Base-by-base conservation (phyloP, 768 basidiomycete genomes). In the Tephrocybe sp. region DNA sequence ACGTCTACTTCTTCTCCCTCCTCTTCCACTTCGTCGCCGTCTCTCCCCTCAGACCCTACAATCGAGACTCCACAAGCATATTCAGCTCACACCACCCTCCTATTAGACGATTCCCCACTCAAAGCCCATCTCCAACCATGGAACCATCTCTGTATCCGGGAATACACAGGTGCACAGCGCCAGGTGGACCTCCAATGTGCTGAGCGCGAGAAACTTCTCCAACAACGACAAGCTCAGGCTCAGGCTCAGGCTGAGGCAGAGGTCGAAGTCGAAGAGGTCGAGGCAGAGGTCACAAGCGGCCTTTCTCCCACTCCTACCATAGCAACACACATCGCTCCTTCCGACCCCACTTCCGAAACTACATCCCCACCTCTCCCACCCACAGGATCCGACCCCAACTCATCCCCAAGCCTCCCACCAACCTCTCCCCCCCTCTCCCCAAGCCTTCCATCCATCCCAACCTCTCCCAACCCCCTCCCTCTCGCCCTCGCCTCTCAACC, bases 141-240 rank as follows among this genome's bases (percentile, higher is more conserved):
- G 70, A 93, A 89, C 62, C 91, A 93, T 61, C 68, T 92, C 17
- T 89, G 85, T 60, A 77, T 92, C 56, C 74, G 69, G 9, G 89
- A 91, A 61, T 92, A 91, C 62, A 70, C 74, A 12, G 69, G 43
- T 10, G 33, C 45, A 0, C 32, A 56, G 32, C 51, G 62, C 2
- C 52, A 51, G 8, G n/a, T 34, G 1, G 62, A 63, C 20, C 30
- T 63, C 6, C 33, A 38, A 30, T 38, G 40, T 17, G 32, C 33
- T 4, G 34, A 34, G 13, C 35, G 35, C 26, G 54, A 55, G 33
- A 22, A 34, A 36, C 39, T 42, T 5, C n/a, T 10, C 1, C 48
- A 36, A 14, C 44, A 46, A 22, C 26, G 26, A 3, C 4, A 26
- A 7, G 26, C 26, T 7, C 4, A 26, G 26, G 26, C 26, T 3